phyloP scores from a whole-genome alignment of 2,329 filamentous ascomycete genomes.

The Calonectria hawksworthii region DNA sequence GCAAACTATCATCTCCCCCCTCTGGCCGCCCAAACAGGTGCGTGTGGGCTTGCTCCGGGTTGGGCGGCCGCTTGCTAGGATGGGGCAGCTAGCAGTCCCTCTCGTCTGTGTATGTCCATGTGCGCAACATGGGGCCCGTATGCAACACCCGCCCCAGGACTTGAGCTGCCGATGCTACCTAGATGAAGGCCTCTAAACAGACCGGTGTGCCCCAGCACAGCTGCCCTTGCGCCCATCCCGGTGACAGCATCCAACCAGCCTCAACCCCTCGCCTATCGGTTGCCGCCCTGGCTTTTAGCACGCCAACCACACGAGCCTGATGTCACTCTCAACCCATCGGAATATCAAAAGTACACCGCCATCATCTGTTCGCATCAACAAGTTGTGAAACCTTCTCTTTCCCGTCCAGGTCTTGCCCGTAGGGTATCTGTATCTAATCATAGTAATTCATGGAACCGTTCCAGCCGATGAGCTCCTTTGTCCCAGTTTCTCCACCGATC shows the following conservation, averaged over 20 bases:
- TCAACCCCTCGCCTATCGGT: background rate
- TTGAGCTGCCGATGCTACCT: slow-evolving; percentile 6
- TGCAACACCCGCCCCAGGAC: slow-evolving; percentile 9
- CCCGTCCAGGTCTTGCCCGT: slow-evolving; percentile 31
- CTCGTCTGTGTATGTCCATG: background rate
- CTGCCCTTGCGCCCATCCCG: background rate
- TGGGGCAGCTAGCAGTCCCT: background rate
- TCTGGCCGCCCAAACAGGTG: background rate
- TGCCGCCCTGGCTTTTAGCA: background rate
- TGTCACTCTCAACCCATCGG: background rate
- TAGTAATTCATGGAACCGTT: slow-evolving; percentile 27
- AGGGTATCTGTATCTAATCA: slow-evolving; percentile 34
- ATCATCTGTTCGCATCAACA: slow-evolving; percentile 20
- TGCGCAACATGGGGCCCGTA: background rate
- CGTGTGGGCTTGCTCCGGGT: slow-evolving; percentile 18
- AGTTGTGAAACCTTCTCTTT: slow-evolving; percentile 37
- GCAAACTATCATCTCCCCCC: background rate
- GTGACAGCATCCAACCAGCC: background rate
- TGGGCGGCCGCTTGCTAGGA: background rate
- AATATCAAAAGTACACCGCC: background rate
- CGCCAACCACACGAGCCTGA: background rate
- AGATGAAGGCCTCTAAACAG: background rate
- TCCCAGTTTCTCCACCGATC: background rate
- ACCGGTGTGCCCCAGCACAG: slow-evolving; percentile 12
- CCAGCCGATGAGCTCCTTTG: slow-evolving; percentile 10